These are phyloP conservation scores for Epichloe uncinata DNA, from an alignment of 2,329 filamentous ascomycete genomes.

Conservation along the genomic window DNA sequence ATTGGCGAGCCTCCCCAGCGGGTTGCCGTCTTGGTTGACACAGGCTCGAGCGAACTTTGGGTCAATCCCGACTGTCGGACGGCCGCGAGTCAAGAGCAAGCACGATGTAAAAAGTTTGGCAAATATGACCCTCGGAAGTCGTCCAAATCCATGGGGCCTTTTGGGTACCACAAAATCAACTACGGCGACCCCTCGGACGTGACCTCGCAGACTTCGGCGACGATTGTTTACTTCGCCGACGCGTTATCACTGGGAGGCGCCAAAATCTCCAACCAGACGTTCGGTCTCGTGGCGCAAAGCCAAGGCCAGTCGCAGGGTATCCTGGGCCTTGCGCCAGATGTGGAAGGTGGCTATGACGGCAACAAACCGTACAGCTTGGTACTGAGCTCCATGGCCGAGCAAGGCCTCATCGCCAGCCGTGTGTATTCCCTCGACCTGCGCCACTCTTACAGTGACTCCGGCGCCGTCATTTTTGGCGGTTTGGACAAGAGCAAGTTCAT, in stretches of 20 bases:
- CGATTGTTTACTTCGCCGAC: slow-evolving; percentile 33
- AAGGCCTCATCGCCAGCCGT: slow-evolving; percentile 35
- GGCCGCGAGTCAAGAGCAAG: slow-evolving; percentile 21
- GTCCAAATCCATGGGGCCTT: slow-evolving; percentile 22
- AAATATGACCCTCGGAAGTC: slow-evolving; percentile 31
- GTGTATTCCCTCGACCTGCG: slow-evolving; percentile 39
- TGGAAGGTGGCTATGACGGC: slow-evolving; percentile 23
- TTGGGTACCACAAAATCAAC: slow-evolving; percentile 23
- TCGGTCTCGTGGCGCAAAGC: slow-evolving; percentile 33
- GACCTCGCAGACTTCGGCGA: slow-evolving; percentile 23
- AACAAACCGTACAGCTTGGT: slow-evolving; percentile 37
- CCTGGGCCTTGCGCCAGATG: slow-evolving; percentile 33
- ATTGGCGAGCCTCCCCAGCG: slow-evolving; percentile 29
- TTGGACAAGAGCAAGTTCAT: slow-evolving; percentile 38
- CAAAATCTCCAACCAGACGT: slow-evolving; percentile 31
- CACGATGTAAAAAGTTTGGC: slow-evolving; percentile 27
- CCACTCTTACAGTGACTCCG: slow-evolving; percentile 26
- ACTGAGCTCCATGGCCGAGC: slow-evolving; percentile 32
- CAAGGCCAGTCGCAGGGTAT: slow-evolving; percentile 38
- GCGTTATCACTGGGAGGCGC: slow-evolving; percentile 30
- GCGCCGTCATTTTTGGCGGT: slow-evolving; percentile 40
- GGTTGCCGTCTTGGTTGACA: slow-evolving; percentile 35
- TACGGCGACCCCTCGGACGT: slow-evolving; percentile 26
- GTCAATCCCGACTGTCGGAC: slow-evolving; percentile 36
- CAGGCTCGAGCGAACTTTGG: slow-evolving; percentile 42